Percentiles rank a stretch among this genome's conserved stretches.
These are phyloP conservation scores for Xerocomellus amylosporus DNA, from an alignment of 768 basidiomycete genomes.

Conservation along the genomic window DNA sequence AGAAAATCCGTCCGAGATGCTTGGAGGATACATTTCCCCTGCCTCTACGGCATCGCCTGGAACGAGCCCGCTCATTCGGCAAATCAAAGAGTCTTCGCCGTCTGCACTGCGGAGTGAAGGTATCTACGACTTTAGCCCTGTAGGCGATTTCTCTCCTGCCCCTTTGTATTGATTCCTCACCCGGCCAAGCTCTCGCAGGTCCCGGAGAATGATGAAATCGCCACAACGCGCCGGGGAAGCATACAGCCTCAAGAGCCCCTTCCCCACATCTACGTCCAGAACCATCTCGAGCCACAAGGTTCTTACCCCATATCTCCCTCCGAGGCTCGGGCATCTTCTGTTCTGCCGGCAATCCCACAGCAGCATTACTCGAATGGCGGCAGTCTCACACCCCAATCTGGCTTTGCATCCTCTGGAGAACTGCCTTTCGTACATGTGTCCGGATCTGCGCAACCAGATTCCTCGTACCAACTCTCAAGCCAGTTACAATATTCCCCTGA, in stretches of 20 bases:
- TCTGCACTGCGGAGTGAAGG: slow-evolving; percentile 24
- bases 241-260: slow-evolving; percentile 21
- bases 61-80: slow-evolving; percentile 32
- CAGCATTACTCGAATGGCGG: slow-evolving; percentile 17
- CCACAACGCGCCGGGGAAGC: slow-evolving; percentile 25
- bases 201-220: slow-evolving; percentile 23
- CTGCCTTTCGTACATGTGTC: slow-evolving; percentile 15
- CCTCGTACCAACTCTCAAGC: slow-evolving; percentile 11
- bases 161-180: not conserved
- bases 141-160: slow-evolving; percentile 5
- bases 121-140: slow-evolving; percentile 27
- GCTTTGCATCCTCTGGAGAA: slow-evolving; percentile 16
- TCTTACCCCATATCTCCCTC: slow-evolving; percentile 20
- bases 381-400: slow-evolving; percentile 11
- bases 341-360: slow-evolving; percentile 16
- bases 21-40: slow-evolving; percentile 41
- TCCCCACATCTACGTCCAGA: slow-evolving; percentile 25
- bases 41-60: slow-evolving; percentile 44
- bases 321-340: slow-evolving; percentile 12
- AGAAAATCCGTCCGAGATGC: slow-evolving; percentile 19
- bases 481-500: slow-evolving; percentile 24
- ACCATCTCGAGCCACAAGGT: slow-evolving; percentile 11
- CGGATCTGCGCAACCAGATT: slow-evolving; percentile 8
- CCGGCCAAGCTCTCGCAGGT: slow-evolving; percentile 18
- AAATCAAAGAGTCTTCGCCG: slow-evolving; percentile 22